Evolutionary conservation across 225 moss, liverwort and hornwort genomes (phyloP).

Genomic region (Climacium dendroides): DNA sequence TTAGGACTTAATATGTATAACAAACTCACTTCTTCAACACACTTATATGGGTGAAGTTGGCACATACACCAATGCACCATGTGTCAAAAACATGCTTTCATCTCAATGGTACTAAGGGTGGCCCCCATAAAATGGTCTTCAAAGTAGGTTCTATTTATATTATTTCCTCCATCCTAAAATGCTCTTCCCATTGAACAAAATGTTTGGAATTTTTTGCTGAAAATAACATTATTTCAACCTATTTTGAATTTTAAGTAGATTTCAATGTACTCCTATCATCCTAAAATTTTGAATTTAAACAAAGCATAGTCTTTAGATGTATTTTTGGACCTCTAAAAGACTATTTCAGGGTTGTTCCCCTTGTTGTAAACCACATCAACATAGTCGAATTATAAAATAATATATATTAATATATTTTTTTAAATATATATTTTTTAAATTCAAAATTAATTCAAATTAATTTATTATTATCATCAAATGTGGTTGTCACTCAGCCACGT

Average conservation of each 20-base stretch:
- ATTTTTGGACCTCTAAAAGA: too few species aligned
- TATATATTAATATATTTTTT: too few species aligned
- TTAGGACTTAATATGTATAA: background rate
- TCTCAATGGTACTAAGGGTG: background rate
- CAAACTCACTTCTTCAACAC: background rate
- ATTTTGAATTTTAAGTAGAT: fast-evolving
- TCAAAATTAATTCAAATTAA: too few species aligned
- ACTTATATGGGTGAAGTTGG: background rate
- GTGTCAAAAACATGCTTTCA: background rate
- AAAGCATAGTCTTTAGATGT: too few species aligned
- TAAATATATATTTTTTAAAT: too few species aligned
- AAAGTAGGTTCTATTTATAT: background rate
- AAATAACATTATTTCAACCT: background rate
- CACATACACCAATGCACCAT: fast-evolving
- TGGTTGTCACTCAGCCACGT: too few species aligned
- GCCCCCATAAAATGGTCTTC: fast-evolving
- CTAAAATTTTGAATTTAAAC: background rate
- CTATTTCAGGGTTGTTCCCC: too few species aligned
- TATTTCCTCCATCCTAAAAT: fast-evolving
- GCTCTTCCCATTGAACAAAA: fast-evolving
- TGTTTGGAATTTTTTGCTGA: background rate
- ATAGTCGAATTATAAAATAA: too few species aligned
- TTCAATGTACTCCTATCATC: background rate
- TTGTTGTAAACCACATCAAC: too few species aligned
- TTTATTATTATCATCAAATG: too few species aligned